A percentile compares a stretch with the other conserved stretches of the same genome.
Evolutionary conservation across 306 rosid genomes (phyloP).

Genomic region (Erythrophleum fordii): DNA sequence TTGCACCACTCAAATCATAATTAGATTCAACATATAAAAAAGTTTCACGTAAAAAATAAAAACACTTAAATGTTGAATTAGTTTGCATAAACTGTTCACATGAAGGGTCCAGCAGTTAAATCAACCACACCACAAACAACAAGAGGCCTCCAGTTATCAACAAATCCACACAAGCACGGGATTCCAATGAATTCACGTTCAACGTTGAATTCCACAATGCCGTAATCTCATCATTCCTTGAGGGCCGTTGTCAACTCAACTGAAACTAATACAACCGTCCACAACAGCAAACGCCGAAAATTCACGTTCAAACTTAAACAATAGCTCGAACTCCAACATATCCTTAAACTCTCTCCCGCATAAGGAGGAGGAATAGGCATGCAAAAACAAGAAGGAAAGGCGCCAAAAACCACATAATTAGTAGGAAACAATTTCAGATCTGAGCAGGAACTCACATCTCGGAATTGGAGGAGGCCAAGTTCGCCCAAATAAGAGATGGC

Average conservation of each 20-base stretch:
- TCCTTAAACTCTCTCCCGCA: background rate
- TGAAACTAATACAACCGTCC: background rate
- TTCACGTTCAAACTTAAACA: background rate
- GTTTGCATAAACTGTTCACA: background rate
- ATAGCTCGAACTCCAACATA: background rate
- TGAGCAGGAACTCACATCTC: conserved; percentile 65
- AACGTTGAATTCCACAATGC: conserved; percentile 25
- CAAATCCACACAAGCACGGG: conserved; percentile 9
- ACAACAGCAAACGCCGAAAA: background rate
- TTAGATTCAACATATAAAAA: conserved; percentile 15
- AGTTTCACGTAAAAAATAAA: background rate
- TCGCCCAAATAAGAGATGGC: conserved; percentile 82
- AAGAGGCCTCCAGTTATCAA: background rate
- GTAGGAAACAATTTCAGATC: conserved; percentile 36
- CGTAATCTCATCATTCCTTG: background rate
- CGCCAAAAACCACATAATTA: conserved; percentile 29
- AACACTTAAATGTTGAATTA: background rate
- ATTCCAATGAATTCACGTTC: background rate
- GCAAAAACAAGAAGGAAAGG: conserved; percentile 6
- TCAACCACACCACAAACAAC: conserved; percentile 13
- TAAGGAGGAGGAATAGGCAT: background rate
- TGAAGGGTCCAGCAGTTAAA: conserved; percentile 27
- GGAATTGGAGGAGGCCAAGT: conserved; percentile 86
- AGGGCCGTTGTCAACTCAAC: background rate
- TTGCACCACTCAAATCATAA: background rate